Evolutionary conservation across 805 yeast genomes (phyloP), one percentile per base, ranked within the genome.

Genomic region (Saturnispora mendoncae): DNA sequence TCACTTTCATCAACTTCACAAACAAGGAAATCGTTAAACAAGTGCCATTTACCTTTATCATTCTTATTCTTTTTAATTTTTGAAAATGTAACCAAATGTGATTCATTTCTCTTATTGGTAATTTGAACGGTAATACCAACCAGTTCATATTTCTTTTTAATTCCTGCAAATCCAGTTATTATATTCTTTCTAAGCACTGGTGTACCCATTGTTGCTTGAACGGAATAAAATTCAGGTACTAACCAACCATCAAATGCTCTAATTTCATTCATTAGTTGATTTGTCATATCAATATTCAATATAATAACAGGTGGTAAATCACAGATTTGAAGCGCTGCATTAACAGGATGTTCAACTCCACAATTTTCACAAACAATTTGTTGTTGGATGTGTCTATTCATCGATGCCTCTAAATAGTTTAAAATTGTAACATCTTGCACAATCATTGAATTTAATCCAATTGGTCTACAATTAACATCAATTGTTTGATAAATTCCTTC

Each of bases 21-120:
- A 13, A 88, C 97, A 48, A 92, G 64, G 60, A 90, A 92, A 59
- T 92, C 97, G 56, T 92, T 92, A 58, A 92, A 86, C 55, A 92
- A 58, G 53, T 71, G 76, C 98, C 98, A 92, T 30, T 49, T 43
- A 3, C 47, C 46, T 5, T 41, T 23, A 10, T 41, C 44, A 15
- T 39, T 37, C 2, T 55, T 53, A 8, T 52, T 18, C 20, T 36
- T 23, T 13, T 37, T 42, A 17, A 47, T 45, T 20, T 47, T 45
- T 8, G 45, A 42, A 47, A 8, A 49, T 28, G 87, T 71, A 0
- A 84, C 81, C 39, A 80, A 57, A 50, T 78, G 80, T 52, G 75
- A 78, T 19, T 64, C 62, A 32, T 72, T 72, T 40, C 72, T 73
- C 33, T 67, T 67, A n/a, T 70, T 74, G 2, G 67, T 66, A 5